Evolutionary conservation across 2,329 filamentous ascomycete species (phyloP), one percentile per base, ranked within the genome.

Genomic region (Penicillium sp.): DNA sequence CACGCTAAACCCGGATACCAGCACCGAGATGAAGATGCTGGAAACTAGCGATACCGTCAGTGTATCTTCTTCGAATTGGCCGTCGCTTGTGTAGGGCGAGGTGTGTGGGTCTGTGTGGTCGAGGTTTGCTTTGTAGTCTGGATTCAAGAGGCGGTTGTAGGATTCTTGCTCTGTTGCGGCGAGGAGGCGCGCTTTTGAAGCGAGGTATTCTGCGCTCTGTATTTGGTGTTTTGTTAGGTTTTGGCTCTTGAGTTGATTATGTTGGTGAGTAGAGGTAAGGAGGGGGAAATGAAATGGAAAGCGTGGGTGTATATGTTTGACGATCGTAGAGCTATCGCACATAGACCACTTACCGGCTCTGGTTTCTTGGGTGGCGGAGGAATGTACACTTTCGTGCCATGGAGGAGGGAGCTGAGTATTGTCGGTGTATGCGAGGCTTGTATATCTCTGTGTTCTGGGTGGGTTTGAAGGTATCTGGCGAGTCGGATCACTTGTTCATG

Each of bases 11-110:
- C 76, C 77, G n/a, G 77, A 79, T 41, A 92, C 90, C 2, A 93
- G 77, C 49, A 97, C 89, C 47, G 90, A 96, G 49, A 96, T 80
- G 36, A 97, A 76, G 47, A 97, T 91, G 71, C 97, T 99, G 65
- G 96, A 81, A 47, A 97, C 91, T 7, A 97, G 79, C 39, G 74
- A 76, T 0, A 76, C 74, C 2, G 71, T 74, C 39, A 78, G 66
- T 11, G 70, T 66, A 50, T 76, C 74, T 51, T 65, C 61, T 19
- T 57, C 38, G 16, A 39, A 4, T 6, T 2, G 23, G n/a, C 52
- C 34, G 19, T 47, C 16, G 16, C 36, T 46, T 7, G 53, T 51
- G 23, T 52, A 42, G 9, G 48, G 30, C 5, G 51, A 40, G 16
- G 51, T 36, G 39, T 64, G 30, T 60, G 84, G 77, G 53, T 80